Base-by-base conservation (phyloP, 169 alveolate species). In the Ichthyophthirius multifiliis region DNA sequence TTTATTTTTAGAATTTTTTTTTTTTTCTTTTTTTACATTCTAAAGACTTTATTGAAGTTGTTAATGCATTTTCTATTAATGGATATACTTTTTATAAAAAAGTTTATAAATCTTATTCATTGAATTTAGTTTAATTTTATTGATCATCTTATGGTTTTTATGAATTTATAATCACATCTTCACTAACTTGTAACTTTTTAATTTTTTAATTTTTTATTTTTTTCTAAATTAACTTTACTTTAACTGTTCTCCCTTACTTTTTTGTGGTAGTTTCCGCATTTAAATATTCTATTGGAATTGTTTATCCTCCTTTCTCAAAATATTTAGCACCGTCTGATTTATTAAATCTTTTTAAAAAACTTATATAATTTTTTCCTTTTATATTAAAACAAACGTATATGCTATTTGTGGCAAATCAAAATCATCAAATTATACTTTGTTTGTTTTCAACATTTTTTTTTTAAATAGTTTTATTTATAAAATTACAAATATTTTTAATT, bases 171-270 rank as follows among this genome's bases (percentile, higher is more conserved):
- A 67, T 39, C 2, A 34, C 27, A 1, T 67, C 20, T 37, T 37
- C 39, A 34, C 10, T 67, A 20, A 18, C 46, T 41, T 67, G 9
- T 32, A 20, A 27, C 77, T 41, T 2, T 18, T 37, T 31, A 31
- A 18, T 18, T n/a, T 13, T 12, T 5, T 10, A 9, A 3, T 39
- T 41, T 20, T 15, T 4, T 37, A 6, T 23, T 23, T 30, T 10
- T 31, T 27, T 64, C 27, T 7, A 23, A 64, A 31, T n/a, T 64
- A 27, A 7, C 20, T 27, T 27, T 67, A 67, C 43, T 41, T 67
- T 67, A 67, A 67, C 77, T 67, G 77, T 35, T 67, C 77, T 67
- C 27, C 77, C 77, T 6, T 35, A 47, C 34, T 41, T n/a, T 41
- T 67, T 67, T 9, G 77, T 67, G 12, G 43, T 39, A n/a, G 77